These are phyloP conservation scores for Gastrolobium villosum DNA, from an alignment of 306 rosid species.

Conservation along the genomic window DNA sequence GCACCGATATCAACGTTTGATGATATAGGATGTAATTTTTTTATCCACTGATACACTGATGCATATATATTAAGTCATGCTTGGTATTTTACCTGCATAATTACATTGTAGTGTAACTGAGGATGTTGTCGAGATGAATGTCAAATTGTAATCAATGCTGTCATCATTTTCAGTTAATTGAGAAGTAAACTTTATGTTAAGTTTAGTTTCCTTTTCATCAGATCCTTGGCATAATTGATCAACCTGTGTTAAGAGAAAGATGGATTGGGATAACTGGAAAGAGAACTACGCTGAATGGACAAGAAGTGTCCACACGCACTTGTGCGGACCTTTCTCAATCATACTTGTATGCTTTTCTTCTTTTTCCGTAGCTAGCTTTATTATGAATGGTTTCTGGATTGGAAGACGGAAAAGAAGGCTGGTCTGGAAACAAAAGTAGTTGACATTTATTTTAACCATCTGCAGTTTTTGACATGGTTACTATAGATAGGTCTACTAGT, in stretches of 20 bases:
- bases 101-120: constrained; percentile 1
- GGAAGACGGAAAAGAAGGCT: constrained; percentile 26
- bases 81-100: not conserved
- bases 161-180: constrained; percentile 26
- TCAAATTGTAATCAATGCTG: constrained; percentile 19
- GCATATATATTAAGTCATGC: not conserved
- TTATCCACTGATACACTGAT: constrained; percentile 14
- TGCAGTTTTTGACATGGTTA: constrained; percentile 38
- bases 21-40: too few species aligned
- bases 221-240: constrained; percentile 96
- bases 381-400: constrained; percentile 16
- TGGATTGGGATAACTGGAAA: constrained; percentile 90
- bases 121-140: constrained; percentile 29
- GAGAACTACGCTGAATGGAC: constrained; percentile 81
- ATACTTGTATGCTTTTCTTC: constrained; percentile 69
- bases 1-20: too few species aligned
- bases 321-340: constrained; percentile 80
- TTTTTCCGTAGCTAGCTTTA: constrained; percentile 30
- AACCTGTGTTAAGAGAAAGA: constrained; percentile 90
- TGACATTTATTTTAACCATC: constrained; percentile 30
- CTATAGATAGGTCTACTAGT: constrained; percentile 8
- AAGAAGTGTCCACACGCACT: constrained; percentile 76
- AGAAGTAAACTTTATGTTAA: constrained; percentile 29
- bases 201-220: constrained; percentile 50
- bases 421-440: constrained; percentile 26